Conservation (phyloP, 164 flowering plant genomes). For the Magnolia changhungtana region DNA sequence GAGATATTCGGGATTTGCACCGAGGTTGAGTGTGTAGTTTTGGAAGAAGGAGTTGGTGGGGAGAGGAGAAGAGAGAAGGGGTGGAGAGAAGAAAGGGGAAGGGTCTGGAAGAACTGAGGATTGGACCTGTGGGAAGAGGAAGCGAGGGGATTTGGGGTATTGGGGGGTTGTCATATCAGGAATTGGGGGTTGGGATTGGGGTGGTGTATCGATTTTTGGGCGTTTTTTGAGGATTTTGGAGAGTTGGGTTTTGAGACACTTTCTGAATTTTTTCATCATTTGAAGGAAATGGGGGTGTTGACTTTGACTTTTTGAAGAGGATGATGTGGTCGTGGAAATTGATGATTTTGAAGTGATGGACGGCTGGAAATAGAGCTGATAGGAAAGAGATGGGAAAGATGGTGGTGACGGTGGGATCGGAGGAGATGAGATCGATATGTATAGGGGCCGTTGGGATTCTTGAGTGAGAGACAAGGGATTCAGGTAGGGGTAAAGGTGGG, state of each 20-base stretch:
- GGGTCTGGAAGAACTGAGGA: constrained; percentile 91
- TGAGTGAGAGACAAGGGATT: neutral
- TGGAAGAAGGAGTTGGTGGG: constrained; percentile 97
- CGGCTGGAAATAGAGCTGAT: too few relatives aligned
- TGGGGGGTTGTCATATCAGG: neutral
- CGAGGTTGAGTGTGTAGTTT: constrained; percentile 75
- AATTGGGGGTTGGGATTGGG: neutral
- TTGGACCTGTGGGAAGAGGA: constrained; percentile 53
- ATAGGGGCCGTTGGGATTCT: neutral
- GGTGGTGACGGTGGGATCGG: neutral
- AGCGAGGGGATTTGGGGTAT: constrained; percentile 11
- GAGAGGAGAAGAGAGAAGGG: constrained; percentile 72
- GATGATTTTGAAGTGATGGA: neutral
- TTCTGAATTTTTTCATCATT: neutral
- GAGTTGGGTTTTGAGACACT: neutral
- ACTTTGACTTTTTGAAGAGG: neutral
- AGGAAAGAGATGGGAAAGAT: neutral
- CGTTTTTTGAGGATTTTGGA: neutral
- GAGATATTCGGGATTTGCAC: constrained; percentile 87
- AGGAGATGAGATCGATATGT: neutral
- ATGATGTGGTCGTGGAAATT: neutral
- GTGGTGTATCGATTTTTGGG: neutral
- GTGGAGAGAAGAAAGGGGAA: constrained; percentile 61
- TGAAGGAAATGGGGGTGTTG: neutral
- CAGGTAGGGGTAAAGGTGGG: neutral